A percentile compares a stretch with the other conserved stretches of the same genome.
phyloP scores from a whole-genome alignment of 2,329 filamentous ascomycete genomes.

The Pleoardoris graminearum region DNA sequence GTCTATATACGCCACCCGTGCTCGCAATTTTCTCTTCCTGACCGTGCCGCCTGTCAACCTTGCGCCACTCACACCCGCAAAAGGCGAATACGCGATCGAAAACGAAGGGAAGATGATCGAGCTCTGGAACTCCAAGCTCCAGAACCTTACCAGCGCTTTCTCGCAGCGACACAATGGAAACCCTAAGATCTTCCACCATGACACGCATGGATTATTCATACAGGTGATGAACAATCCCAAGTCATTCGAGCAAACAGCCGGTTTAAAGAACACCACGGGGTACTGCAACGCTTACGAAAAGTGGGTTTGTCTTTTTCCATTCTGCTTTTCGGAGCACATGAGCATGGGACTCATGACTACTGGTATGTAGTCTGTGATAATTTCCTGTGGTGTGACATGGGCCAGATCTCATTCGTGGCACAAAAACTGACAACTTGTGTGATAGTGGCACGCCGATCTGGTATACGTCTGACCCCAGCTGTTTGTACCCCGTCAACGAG shows the following conservation, averaged over 20 bases:
- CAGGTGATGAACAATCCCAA: slow-evolving; percentile 57
- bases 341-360: too few relatives aligned
- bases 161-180: slow-evolving; percentile 42
- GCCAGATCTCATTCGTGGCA: too few relatives aligned
- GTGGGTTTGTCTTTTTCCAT: slow-evolving; percentile 27
- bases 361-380: neutral
- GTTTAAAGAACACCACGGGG: slow-evolving; percentile 58
- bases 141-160: slow-evolving; percentile 49
- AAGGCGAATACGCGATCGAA: slow-evolving; percentile 39
- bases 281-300: slow-evolving; percentile 61
- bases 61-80: slow-evolving; percentile 53
- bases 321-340: too few relatives aligned
- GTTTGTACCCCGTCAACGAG: slow-evolving; percentile 60
- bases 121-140: slow-evolving; percentile 57
- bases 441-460: slow-evolving; percentile 43
- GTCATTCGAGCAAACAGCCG: slow-evolving; percentile 55
- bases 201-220: slow-evolving; percentile 57
- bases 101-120: slow-evolving; percentile 51
- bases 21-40: slow-evolving; percentile 55
- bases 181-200: slow-evolving; percentile 56
- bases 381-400: slow-evolving; percentile 6
- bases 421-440: too few relatives aligned
- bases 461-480: slow-evolving; percentile 49
- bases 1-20: slow-evolving; percentile 51
- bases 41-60: slow-evolving; percentile 55